A percentile compares a stretch with the other conserved stretches of the same genome.
These are phyloP conservation scores for Cicer cuneatum DNA, from an alignment of 306 rosid species.

Conservation along the genomic window DNA sequence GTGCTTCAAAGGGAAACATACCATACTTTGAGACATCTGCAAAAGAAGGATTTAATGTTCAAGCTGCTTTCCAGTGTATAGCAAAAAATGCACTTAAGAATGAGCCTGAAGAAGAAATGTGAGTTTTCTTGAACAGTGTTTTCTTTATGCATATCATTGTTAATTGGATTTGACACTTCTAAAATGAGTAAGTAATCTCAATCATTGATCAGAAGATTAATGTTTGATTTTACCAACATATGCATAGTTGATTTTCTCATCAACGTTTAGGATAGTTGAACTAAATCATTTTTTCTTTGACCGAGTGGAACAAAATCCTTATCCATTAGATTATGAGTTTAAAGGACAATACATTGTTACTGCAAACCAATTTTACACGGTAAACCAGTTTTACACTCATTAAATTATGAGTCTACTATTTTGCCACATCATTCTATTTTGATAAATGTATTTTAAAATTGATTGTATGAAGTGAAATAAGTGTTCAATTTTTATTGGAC, in stretches of 20 bases:
- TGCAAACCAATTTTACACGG: too few relatives aligned
- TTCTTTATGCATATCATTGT: not conserved
- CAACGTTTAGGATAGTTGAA: not conserved
- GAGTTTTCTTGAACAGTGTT: constrained; percentile 45
- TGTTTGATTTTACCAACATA: not conserved
- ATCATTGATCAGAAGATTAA: not conserved
- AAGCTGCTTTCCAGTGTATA: constrained; percentile 96
- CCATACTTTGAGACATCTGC: constrained; percentile 99
- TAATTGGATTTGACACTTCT: not conserved
- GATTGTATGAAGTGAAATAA: too few relatives aligned
- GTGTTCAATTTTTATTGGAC: too few relatives aligned
- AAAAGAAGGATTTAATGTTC: constrained; percentile 97
- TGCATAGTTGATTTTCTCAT: not conserved
- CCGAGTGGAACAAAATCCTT: not conserved
- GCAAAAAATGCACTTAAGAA: constrained; percentile 98
- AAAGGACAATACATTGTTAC: too few relatives aligned
- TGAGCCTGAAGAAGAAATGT: constrained; percentile 99
- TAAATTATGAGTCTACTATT: too few relatives aligned
- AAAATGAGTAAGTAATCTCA: not conserved
- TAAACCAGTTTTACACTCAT: too few relatives aligned
- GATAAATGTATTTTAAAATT: too few relatives aligned
- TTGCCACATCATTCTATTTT: too few relatives aligned
- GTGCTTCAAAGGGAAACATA: constrained; percentile 99
- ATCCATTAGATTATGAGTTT: not conserved
- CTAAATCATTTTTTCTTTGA: too few relatives aligned